Conservation (phyloP, 805 yeast genomes). For the Cyberlindnera amylophila region DNA sequence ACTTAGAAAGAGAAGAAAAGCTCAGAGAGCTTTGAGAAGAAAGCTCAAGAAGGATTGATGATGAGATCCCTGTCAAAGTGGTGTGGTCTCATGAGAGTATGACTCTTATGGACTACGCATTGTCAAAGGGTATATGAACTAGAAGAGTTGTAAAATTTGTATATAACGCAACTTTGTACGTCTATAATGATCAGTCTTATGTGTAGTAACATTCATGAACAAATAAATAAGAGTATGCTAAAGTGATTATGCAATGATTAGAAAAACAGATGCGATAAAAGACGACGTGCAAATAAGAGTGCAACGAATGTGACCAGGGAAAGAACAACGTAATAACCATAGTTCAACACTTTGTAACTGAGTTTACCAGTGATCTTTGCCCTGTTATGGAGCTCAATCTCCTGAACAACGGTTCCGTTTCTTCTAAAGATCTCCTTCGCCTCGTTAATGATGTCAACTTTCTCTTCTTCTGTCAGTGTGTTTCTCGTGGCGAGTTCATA, state of each 20-base stretch:
- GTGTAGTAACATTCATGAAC: not conserved
- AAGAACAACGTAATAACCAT: slow-evolving; percentile 45
- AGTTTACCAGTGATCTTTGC: slow-evolving; percentile 50
- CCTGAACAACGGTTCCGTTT: slow-evolving; percentile 57
- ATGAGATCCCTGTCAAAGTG: too few relatives aligned
- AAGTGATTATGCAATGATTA: not conserved
- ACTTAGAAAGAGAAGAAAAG: slow-evolving; percentile 94
- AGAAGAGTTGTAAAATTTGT: not conserved
- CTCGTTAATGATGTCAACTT: slow-evolving; percentile 65
- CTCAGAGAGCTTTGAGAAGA: slow-evolving; percentile 77
- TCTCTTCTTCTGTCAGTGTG: slow-evolving; percentile 65
- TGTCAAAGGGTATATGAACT: not conserved
- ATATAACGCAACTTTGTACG: not conserved
- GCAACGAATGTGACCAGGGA: slow-evolving; percentile 30
- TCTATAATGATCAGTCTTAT: not conserved
- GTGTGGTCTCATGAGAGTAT: too few relatives aligned
- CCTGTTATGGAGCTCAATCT: slow-evolving; percentile 65
- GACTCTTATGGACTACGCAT: too few relatives aligned
- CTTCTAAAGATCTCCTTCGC: slow-evolving; percentile 61
- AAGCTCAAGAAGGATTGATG: slow-evolving; percentile 36
- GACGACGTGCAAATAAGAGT: slow-evolving; percentile 35
- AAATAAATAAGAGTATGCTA: not conserved
- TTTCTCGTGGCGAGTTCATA: slow-evolving; percentile 76
- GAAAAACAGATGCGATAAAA: slow-evolving; percentile 10
- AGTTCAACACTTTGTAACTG: slow-evolving; percentile 49